These are phyloP conservation scores for Cucurbita pepo DNA, from an alignment of 306 rosid species.

Conservation along the genomic window DNA sequence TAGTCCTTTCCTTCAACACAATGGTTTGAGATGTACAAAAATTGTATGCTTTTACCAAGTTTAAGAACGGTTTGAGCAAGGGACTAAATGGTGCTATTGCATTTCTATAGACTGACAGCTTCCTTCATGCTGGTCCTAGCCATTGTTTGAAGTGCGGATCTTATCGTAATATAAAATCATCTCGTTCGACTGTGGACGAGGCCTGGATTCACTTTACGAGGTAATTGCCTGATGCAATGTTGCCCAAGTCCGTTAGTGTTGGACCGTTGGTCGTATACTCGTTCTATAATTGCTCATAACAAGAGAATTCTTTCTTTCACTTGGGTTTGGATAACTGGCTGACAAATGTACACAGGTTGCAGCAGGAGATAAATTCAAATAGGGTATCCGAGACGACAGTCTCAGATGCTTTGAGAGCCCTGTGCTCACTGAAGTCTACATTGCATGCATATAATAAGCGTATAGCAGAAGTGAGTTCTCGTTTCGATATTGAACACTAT, in stretches of 20 bases:
- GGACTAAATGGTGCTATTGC: slow-evolving; percentile 4
- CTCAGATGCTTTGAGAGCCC: slow-evolving; percentile 41
- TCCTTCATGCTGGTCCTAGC: slow-evolving; percentile 29
- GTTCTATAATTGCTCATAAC: neutral
- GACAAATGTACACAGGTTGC: slow-evolving; percentile 32
- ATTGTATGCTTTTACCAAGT: neutral
- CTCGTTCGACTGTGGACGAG: slow-evolving; percentile 25
- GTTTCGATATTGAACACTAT: neutral
- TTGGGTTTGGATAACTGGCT: neutral
- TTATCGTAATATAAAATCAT: slow-evolving; percentile 45
- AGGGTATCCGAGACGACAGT: slow-evolving; percentile 26
- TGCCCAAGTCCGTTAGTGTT: neutral
- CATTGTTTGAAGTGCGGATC: slow-evolving; percentile 58
- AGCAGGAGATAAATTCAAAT: slow-evolving; percentile 35
- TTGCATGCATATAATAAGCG: slow-evolving; percentile 56
- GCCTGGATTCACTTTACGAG: slow-evolving; percentile 35
- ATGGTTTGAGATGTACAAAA: neutral
- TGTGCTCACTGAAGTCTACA: slow-evolving; percentile 40
- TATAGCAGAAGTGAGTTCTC: slow-evolving; percentile 60
- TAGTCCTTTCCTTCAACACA: neutral
- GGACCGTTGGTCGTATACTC: neutral
- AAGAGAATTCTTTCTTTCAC: neutral
- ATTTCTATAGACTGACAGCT: slow-evolving; percentile 16
- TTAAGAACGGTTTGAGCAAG: slow-evolving; percentile 14
- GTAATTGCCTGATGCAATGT: slow-evolving; percentile 15